phyloP scores from a whole-genome alignment of 176 grass and related monocot species.

The Cocos nucifera region DNA sequence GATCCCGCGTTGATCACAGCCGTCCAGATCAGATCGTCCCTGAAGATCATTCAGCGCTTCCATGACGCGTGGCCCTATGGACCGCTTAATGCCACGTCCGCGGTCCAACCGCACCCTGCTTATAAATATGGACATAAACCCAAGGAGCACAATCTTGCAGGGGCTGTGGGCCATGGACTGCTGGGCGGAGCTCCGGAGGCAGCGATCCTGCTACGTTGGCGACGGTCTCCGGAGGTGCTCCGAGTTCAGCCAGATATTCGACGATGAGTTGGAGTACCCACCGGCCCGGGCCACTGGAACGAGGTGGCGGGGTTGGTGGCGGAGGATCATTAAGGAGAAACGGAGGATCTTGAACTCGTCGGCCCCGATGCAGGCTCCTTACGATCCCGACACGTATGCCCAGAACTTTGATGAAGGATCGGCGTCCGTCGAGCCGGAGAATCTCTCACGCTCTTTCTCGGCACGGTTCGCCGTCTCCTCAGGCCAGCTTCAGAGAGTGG shows the following conservation, averaged over 20 bases:
- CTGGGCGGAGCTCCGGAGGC: constrained; percentile 46
- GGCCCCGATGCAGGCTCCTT: constrained; percentile 9
- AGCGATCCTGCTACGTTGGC: constrained; percentile 41
- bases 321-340: constrained; percentile 63
- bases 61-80: no score
- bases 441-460: constrained; percentile 85
- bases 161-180: constrained; percentile 10
- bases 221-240: constrained; percentile 40
- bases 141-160: no score
- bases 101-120: no score
- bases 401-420: constrained; percentile 92
- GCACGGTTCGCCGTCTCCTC: constrained; percentile 65
- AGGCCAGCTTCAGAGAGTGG: constrained; percentile 38
- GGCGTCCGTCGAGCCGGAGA: constrained; percentile 69
- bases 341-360: constrained; percentile 35
- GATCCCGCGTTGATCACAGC: no score
- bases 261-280: constrained; percentile 2
- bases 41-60: no score
- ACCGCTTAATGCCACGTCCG: no score
- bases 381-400: constrained; percentile 72
- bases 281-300: not conserved
- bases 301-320: constrained; percentile 46
- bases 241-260: constrained; percentile 20
- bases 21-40: no score
- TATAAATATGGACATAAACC: no score